A percentile compares a stretch with the other conserved stretches of the same genome.
phyloP scores from a whole-genome alignment of 768 basidiomycete species.

The Phallus indusiatus region DNA sequence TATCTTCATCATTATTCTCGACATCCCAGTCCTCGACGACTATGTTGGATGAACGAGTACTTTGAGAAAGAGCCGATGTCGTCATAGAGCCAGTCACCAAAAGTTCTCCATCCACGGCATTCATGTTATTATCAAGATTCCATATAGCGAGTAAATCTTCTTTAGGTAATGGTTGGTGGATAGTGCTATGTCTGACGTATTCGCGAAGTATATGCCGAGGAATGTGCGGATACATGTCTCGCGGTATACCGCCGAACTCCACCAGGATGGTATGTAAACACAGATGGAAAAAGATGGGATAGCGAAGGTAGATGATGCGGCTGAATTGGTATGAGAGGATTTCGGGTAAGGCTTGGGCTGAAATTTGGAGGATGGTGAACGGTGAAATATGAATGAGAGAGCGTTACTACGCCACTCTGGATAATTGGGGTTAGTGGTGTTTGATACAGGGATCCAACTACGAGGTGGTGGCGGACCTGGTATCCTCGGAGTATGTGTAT shows the following conservation, averaged over 20 bases:
- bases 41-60: slow-evolving; percentile 29
- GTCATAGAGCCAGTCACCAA: slow-evolving; percentile 51
- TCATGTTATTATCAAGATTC: slow-evolving; percentile 31
- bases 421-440: slow-evolving; percentile 21
- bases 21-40: slow-evolving; percentile 13
- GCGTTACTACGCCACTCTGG: slow-evolving; percentile 44
- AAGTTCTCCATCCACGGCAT: slow-evolving; percentile 50
- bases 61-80: slow-evolving; percentile 25
- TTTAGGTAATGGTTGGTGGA: slow-evolving; percentile 44
- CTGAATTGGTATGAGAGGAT: slow-evolving; percentile 8
- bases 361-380: slow-evolving; percentile 12
- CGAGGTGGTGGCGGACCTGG: slow-evolving; percentile 47
- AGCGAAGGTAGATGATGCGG: slow-evolving; percentile 4
- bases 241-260: slow-evolving; percentile 32
- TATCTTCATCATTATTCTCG: slow-evolving; percentile 19
- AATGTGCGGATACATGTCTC: slow-evolving; percentile 39
- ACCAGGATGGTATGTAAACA: slow-evolving; percentile 44
- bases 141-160: slow-evolving; percentile 42
- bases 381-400: slow-evolving; percentile 41
- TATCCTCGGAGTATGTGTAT: slow-evolving; percentile 3
- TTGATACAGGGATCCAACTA: slow-evolving; percentile 40
- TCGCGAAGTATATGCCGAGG: slow-evolving; percentile 50
- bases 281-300: slow-evolving; percentile 48
- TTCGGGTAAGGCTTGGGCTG: background rate
- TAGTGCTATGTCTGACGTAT: slow-evolving; percentile 48